Percentiles rank a stretch among this genome's conserved stretches.
Conservation (phyloP, 2,329 filamentous ascomycete species). For the Coniochaeta sp. region DNA sequence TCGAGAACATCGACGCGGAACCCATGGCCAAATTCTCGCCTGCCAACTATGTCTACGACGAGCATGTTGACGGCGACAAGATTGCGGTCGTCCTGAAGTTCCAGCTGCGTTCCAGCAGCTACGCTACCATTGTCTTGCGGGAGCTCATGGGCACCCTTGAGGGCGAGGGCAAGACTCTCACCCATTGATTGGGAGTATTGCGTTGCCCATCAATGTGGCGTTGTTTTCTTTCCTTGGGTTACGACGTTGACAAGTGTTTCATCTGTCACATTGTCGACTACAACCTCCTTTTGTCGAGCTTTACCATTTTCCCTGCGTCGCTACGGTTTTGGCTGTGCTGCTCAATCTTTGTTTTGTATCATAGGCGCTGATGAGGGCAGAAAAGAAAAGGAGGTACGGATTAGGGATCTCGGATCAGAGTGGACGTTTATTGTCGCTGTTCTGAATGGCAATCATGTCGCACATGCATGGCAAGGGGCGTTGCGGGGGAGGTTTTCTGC, state of each 20-base stretch:
- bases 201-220: neutral
- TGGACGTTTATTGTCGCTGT: neutral
- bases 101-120: slow-evolving; percentile 27
- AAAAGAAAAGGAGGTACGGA: neutral
- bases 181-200: neutral
- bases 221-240: neutral
- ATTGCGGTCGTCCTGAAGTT: slow-evolving; percentile 30
- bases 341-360: neutral
- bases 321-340: neutral
- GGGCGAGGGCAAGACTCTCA: neutral
- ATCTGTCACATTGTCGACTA: too few relatives aligned
- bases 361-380: neutral
- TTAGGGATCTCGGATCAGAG: neutral
- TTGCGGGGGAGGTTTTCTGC: neutral
- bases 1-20: neutral
- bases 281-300: neutral
- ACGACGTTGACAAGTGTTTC: neutral
- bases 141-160: slow-evolving; percentile 21
- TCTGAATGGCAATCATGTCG: neutral
- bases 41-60: slow-evolving; percentile 1
- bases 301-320: neutral
- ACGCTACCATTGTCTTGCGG: slow-evolving; percentile 28
- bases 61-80: slow-evolving; percentile 13
- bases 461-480: neutral
- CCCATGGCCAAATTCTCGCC: neutral